Evolutionary conservation across 2,329 filamentous ascomycete genomes (phyloP).

Genomic region (Xylariaceae sp.): DNA sequence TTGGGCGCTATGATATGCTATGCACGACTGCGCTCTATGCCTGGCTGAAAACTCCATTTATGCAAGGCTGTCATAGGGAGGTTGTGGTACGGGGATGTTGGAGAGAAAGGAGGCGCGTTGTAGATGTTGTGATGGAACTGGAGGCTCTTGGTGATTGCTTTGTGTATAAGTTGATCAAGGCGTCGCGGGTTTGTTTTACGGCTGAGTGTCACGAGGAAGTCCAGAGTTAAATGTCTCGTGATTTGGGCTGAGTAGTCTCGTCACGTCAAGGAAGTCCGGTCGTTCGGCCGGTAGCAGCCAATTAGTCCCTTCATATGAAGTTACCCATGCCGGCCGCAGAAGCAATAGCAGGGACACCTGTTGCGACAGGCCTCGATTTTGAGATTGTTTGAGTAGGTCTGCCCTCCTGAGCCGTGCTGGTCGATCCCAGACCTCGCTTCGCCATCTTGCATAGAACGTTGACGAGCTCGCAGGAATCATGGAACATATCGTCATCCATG

Average conservation of each 20-base stretch:
- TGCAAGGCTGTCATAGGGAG: constrained; percentile 2
- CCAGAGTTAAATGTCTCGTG: too few relatives aligned
- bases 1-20: constrained; percentile 3
- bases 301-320: constrained; percentile 24
- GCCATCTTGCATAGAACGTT: constrained; percentile 84
- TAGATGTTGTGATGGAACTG: not conserved
- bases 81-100: too few relatives aligned
- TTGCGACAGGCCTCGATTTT: constrained; percentile 20
- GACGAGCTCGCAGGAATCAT: constrained; percentile 84
- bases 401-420: constrained; percentile 12
- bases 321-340: constrained; percentile 28
- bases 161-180: too few relatives aligned
- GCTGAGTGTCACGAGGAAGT: not conserved
- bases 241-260: not conserved
- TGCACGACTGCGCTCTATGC: constrained; percentile 11
- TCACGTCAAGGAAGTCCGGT: too few relatives aligned
- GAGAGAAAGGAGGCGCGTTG: too few relatives aligned
- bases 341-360: constrained; percentile 22
- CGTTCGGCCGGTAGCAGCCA: too few relatives aligned
- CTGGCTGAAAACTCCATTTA: constrained; percentile 12
- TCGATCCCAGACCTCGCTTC: constrained; percentile 60
- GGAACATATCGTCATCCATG: constrained; percentile 93
- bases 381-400: constrained; percentile 19
- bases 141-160: not conserved
- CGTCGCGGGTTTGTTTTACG: not conserved